phyloP scores from a whole-genome alignment of 768 basidiomycete species.

The Rhodotorula babjevae region DNA sequence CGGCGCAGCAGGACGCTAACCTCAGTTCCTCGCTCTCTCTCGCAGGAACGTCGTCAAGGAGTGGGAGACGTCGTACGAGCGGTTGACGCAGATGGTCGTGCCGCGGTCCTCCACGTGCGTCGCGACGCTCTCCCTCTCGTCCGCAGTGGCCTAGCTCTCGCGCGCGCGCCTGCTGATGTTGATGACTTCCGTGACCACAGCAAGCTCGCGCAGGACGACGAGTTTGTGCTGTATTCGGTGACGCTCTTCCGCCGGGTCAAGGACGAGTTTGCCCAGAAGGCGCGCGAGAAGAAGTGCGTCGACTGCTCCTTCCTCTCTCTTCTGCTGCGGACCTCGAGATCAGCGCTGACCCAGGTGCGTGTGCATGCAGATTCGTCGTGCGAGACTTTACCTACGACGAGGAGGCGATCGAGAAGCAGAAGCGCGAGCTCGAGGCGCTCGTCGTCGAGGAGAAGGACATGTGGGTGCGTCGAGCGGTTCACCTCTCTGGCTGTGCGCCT shows the following conservation, averaged over 20 bases:
- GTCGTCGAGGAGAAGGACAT: conserved; percentile 88
- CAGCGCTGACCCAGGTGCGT: background rate
- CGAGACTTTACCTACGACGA: conserved; percentile 92
- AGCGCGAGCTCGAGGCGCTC: conserved; percentile 71
- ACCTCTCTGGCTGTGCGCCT: background rate
- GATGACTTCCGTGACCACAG: conserved; percentile 48
- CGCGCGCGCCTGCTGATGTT: background rate
- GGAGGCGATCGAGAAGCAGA: conserved; percentile 70
- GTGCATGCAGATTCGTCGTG: conserved; percentile 60
- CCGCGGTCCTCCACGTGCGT: conserved; percentile 81
- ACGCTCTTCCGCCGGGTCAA: conserved; percentile 85
- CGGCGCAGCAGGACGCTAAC: too few relatives aligned
- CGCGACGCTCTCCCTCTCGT: background rate
- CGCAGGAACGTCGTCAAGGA: conserved; percentile 72
- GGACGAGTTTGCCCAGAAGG: conserved; percentile 89
- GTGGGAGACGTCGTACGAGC: conserved; percentile 85
- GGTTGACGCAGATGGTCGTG: conserved; percentile 80
- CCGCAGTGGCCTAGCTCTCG: background rate
- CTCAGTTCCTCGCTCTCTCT: background rate
- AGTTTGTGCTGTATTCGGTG: conserved; percentile 76
- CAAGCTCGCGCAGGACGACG: conserved; percentile 73
- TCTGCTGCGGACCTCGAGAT: background rate
- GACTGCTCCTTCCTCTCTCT: too few relatives aligned
- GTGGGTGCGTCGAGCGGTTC: conserved; percentile 63
- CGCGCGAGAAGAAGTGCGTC: conserved; percentile 84